A percentile compares a stretch with the other conserved stretches of the same genome.
Conservation (phyloP, 352 stramenopile genomes). For the Globisporangium middletonii region DNA sequence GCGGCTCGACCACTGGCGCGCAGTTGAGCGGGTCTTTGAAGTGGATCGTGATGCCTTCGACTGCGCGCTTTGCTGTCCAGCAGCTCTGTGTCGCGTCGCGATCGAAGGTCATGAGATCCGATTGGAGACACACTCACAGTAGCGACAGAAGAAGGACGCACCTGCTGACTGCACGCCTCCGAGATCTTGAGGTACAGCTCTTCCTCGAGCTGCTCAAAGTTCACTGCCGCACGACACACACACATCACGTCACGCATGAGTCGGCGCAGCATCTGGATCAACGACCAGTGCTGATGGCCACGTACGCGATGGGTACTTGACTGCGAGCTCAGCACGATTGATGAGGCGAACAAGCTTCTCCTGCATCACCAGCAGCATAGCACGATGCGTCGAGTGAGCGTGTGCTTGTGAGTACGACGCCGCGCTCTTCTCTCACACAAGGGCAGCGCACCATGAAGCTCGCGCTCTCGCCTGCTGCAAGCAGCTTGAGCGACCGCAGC, state of each 20-base stretch:
- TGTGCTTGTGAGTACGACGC: neutral
- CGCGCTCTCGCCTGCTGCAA: constrained; percentile 65
- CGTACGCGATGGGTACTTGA: constrained; percentile 64
- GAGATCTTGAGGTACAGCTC: constrained; percentile 69
- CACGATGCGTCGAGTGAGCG: neutral
- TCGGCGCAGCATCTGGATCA: neutral
- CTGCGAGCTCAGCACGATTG: constrained; percentile 77
- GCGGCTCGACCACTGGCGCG: constrained; percentile 56
- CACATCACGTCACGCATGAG: neutral
- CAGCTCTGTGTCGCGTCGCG: constrained; percentile 27
- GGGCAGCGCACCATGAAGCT: constrained; percentile 52
- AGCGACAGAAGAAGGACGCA: constrained; percentile 6
- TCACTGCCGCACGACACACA: constrained; percentile 28
- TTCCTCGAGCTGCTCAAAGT: constrained; percentile 81
- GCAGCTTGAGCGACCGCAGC: constrained; percentile 52
- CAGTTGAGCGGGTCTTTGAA: constrained; percentile 80
- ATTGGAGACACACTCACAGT: neutral
- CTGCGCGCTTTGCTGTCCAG: constrained; percentile 62
- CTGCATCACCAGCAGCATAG: constrained; percentile 15
- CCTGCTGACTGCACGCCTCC: constrained; percentile 53
- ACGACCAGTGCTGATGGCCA: constrained; percentile 3
- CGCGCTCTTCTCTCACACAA: neutral
- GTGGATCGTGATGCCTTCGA: constrained; percentile 71
- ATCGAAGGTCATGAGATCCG: too few relatives aligned
- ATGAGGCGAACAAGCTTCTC: constrained; percentile 81